These are phyloP conservation scores for Ophiostoma quercus DNA, from an alignment of 2,329 filamentous ascomycete species.

Conservation along the genomic window DNA sequence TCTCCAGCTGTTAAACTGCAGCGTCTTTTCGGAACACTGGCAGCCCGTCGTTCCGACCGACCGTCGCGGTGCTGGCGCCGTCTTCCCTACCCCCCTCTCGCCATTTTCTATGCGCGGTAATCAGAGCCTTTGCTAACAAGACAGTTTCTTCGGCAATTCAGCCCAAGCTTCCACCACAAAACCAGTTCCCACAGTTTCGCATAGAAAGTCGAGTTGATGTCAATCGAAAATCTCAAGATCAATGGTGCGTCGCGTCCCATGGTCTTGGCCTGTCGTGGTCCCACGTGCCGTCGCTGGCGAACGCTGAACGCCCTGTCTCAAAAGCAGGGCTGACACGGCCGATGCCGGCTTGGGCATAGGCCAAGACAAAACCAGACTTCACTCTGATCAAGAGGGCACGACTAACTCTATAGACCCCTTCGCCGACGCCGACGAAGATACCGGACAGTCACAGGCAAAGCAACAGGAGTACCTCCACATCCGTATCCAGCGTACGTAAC, in stretches of 20 bases:
- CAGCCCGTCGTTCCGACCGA: background rate
- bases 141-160: background rate
- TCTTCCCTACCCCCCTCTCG: no score
- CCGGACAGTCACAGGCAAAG: conserved; percentile 75
- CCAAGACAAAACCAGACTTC: background rate
- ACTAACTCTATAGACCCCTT: conserved; percentile 72
- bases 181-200: conserved; percentile 26
- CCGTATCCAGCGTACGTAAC: conserved; percentile 82
- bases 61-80: background rate
- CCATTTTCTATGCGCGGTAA: background rate
- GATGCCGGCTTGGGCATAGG: background rate
- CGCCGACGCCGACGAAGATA: conserved; percentile 99
- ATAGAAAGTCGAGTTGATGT: conserved; percentile 52
- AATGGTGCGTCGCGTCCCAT: conserved; percentile 61
- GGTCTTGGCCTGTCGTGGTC: conserved; percentile 6
- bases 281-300: background rate
- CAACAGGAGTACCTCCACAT: conserved; percentile 97
- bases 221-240: conserved; percentile 97
- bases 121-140: background rate
- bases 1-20: background rate
- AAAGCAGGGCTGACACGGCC: background rate
- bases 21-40: background rate
- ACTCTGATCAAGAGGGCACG: background rate
- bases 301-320: background rate
- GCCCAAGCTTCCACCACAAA: conserved; percentile 15